phyloP scores from a whole-genome alignment of 2,329 filamentous ascomycete species.

The Arthroderma sp. region DNA sequence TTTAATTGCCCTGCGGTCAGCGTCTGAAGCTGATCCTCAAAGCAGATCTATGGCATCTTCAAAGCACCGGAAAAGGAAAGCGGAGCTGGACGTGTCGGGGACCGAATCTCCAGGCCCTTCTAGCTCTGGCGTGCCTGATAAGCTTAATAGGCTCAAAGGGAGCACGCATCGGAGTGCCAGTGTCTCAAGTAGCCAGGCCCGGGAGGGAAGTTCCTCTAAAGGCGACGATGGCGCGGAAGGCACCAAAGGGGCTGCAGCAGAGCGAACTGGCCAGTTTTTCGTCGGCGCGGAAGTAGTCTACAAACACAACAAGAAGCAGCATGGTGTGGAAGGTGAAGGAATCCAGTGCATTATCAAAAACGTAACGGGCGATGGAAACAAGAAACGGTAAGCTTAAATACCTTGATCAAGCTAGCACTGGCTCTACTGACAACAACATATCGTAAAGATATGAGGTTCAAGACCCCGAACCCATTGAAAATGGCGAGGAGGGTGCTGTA shows the following conservation, averaged over 20 bases:
- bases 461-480: conserved; percentile 63
- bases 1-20: conserved; percentile 35
- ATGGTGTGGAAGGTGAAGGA: conserved; percentile 39
- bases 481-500: conserved; percentile 45
- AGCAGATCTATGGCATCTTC: conserved; percentile 25
- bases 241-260: conserved; percentile 31
- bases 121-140: conserved; percentile 25
- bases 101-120: conserved; percentile 35
- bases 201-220: conserved; percentile 27
- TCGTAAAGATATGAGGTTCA: conserved; percentile 56
- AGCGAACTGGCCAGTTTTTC: conserved; percentile 30
- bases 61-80: conserved; percentile 35
- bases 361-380: conserved; percentile 57
- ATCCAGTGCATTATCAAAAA: conserved; percentile 68
- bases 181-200: conserved; percentile 29
- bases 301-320: conserved; percentile 38
- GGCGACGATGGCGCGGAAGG: conserved; percentile 32
- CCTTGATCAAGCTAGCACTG: neutral
- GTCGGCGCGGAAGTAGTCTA: conserved; percentile 39
- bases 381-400: conserved; percentile 41
- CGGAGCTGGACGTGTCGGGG: conserved; percentile 30
- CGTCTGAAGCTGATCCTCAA: conserved; percentile 32
- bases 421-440: conserved; percentile 4
- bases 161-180: conserved; percentile 28
- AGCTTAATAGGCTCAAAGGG: conserved; percentile 32